Conservation (phyloP, 805 yeast genomes). For the Ogataea ganodermae region DNA sequence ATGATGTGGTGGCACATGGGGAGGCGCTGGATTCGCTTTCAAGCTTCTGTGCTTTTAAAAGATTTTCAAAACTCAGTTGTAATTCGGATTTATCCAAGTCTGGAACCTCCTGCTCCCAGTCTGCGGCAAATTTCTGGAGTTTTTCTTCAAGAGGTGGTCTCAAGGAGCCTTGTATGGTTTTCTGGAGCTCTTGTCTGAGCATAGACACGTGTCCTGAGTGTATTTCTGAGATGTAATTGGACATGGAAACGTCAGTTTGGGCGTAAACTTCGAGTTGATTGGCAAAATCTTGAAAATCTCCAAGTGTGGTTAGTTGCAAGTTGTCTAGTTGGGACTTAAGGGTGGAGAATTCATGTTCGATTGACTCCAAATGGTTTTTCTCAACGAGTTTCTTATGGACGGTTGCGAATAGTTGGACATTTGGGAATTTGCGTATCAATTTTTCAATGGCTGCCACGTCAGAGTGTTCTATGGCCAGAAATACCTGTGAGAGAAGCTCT, state of each 20-base stretch:
- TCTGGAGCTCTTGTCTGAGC: slow-evolving; percentile 1
- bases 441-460: slow-evolving; percentile 13
- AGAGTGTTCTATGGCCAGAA: slow-evolving; percentile 5
- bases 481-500: slow-evolving; percentile 2
- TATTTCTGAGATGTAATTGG: background rate
- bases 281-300: slow-evolving; percentile 1
- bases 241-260: background rate
- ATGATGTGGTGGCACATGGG: slow-evolving; percentile 20
- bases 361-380: slow-evolving; percentile 12
- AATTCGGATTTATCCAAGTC: background rate
- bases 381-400: slow-evolving; percentile 18
- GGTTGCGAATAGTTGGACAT: slow-evolving; percentile 21
- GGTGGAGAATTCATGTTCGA: slow-evolving; percentile 10
- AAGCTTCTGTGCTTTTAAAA: slow-evolving; percentile 12
- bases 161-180: background rate
- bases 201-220: background rate
- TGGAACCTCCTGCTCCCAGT: slow-evolving; percentile 7
- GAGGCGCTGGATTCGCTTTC: background rate
- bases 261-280: slow-evolving; percentile 26
- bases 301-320: slow-evolving; percentile 9
- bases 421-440: slow-evolving; percentile 21
- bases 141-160: background rate
- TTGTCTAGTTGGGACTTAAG: slow-evolving; percentile 13
- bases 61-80: slow-evolving; percentile 3
- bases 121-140: background rate